phyloP scores from a whole-genome alignment of 352 stramenopile genomes.

The Phytophthora pisi region DNA sequence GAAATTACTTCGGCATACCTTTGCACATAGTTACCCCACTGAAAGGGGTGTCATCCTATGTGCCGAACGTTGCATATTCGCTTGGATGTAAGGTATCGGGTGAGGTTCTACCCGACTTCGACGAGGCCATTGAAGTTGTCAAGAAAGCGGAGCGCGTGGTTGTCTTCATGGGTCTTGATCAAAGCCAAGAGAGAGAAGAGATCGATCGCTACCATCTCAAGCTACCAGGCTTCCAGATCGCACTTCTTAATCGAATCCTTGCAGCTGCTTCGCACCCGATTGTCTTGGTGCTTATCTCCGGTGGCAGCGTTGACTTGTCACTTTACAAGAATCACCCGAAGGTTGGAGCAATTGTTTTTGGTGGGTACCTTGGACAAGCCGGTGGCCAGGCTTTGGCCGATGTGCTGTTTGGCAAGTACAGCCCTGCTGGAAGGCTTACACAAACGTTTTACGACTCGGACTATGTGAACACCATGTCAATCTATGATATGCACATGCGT shows the following conservation, averaged over 20 bases:
- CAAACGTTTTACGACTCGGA: conserved; percentile 75
- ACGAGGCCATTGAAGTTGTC: conserved; percentile 46
- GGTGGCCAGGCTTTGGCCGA: conserved; percentile 74
- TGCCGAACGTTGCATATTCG: conserved; percentile 39
- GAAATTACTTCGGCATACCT: conserved; percentile 77
- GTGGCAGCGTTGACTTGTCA: conserved; percentile 76
- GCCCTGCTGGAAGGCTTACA: conserved; percentile 66
- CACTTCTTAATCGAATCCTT: conserved; percentile 65
- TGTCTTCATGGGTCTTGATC: conserved; percentile 71
- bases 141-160: conserved; percentile 50
- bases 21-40: conserved; percentile 68
- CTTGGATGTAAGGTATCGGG: conserved; percentile 65
- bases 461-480: conserved; percentile 54
- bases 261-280: conserved; percentile 55
- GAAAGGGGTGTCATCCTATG: conserved; percentile 43
- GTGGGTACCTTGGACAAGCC: conserved; percentile 70
- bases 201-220: conserved; percentile 65
- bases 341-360: conserved; percentile 72
- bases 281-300: conserved; percentile 81
- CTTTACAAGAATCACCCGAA: conserved; percentile 61
- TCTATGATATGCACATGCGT: conserved; percentile 90
- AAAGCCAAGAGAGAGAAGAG: conserved; percentile 70
- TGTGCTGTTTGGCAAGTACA: conserved; percentile 78
- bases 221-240: conserved; percentile 66
- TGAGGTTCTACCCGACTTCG: conserved; percentile 55